Base-by-base conservation (phyloP, 1,284 basidiomycete genomes). In the Ceratobasidium sp. region DNA sequence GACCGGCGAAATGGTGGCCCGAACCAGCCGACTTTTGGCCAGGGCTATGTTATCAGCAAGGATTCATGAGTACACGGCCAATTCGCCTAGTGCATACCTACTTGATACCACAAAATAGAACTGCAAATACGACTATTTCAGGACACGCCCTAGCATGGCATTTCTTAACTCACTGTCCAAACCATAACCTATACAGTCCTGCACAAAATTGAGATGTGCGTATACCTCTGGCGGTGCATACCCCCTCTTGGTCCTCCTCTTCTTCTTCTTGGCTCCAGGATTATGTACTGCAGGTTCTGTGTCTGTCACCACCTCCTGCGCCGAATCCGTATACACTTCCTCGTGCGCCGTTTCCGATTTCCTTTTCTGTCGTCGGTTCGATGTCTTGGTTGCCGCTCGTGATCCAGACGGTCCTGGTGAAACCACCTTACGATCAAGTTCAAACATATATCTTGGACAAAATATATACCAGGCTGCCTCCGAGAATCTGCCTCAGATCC, bases 1-100 rank as follows among this genome's bases (percentile, higher is more conserved):
- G 87, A 76, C 89, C 86, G 0, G 87, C 89, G 77, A 88, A 93
- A 78, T 92, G 91, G 78, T 90, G 88, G 0, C 91, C 90, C 3
- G 84, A 80, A 65, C 83, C 82, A 0, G 89, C 87, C 1, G 88
- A 90, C 76, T 79, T 83, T 69, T 86, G 80, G 0, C 90, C 90
- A 16, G 87, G 87, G 76, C 86, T 90, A 6, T 30, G 61, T n/a
- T n/a, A 45, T 43, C 57, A 21, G 21, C 21, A 70, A 14, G 8
- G 62, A 46, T 36, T 65, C 18, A n/a, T n/a, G 62, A 34, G 18
- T 34, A 34, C 10, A 18, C n/a, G n/a, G 6, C 53, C 30, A 34
- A 2, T 2, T 26, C 4, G 4, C 8, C 61, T 39, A 60, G 71
- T 71, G 64, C 57, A 14, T 0, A 76, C 83, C 75, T 74, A 89